A percentile compares a stretch with the other conserved stretches of the same genome.
phyloP scores from a whole-genome alignment of 192 early-diverging fungal genomes.

The Linnemannia hyalina region DNA sequence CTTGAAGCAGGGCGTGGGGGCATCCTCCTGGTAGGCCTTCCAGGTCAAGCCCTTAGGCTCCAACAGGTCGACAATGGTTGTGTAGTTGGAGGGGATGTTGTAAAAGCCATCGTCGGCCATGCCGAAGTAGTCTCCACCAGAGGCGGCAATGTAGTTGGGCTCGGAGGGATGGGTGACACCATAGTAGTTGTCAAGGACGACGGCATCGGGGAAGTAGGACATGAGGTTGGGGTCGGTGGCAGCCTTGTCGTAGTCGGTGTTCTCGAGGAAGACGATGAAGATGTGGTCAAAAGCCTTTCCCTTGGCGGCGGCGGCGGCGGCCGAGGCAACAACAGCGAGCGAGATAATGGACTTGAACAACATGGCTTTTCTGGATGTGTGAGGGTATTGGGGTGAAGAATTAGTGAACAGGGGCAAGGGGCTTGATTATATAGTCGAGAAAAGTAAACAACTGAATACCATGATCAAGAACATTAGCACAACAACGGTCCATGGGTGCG shows the following conservation, averaged over 20 bases:
- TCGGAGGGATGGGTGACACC: slow-evolving; percentile 76
- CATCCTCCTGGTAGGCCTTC: slow-evolving; percentile 76
- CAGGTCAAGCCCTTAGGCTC: slow-evolving; percentile 71
- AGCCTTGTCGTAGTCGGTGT: slow-evolving; percentile 38
- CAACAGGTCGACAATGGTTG: slow-evolving; percentile 66
- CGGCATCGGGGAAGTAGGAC: slow-evolving; percentile 52
- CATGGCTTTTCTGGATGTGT: slow-evolving; percentile 9
- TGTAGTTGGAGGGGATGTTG: slow-evolving; percentile 58
- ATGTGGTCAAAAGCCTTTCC: slow-evolving; percentile 48
- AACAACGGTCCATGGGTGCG: not conserved
- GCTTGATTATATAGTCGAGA: not conserved
- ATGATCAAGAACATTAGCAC: not conserved
- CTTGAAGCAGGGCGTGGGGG: slow-evolving; percentile 65
- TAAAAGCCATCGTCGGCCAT: slow-evolving; percentile 60
- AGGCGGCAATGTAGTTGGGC: slow-evolving; percentile 81
- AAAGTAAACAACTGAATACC: not conserved
- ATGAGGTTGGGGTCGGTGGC: slow-evolving; percentile 1
- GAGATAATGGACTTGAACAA: slow-evolving; percentile 43
- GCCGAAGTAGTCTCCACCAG: slow-evolving; percentile 66
- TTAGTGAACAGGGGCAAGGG: not conserved
- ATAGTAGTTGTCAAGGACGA: slow-evolving; percentile 70
- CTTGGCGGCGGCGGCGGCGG: slow-evolving; percentile 25
- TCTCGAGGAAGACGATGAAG: slow-evolving; percentile 53
- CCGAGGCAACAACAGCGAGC: slow-evolving; percentile 22
- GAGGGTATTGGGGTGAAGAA: slow-evolving; percentile 2